Evolutionary conservation across 2,329 filamentous ascomycete genomes (phyloP), one percentile per base, ranked within the genome.

Genomic region (Zymoseptoria tritici): DNA sequence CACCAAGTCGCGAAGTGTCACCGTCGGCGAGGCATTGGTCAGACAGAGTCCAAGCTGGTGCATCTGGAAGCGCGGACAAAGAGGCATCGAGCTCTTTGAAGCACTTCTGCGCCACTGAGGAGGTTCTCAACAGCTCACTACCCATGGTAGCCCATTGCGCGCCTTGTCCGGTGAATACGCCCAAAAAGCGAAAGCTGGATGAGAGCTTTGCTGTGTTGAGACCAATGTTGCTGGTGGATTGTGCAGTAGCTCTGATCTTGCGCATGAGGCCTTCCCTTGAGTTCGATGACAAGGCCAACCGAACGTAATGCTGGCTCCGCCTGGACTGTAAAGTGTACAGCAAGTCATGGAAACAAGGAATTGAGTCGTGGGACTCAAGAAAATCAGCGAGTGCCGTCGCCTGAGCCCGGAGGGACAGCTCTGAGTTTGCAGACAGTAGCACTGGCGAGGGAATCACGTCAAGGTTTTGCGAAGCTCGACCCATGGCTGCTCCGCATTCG

Each of bases 1-100:
- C 62, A 21, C 49, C 9, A 22, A 66, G 51, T 8, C 64, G 62
- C 4, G 29, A 71, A 61, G 68, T 58, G 2, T 3, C 80, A 63
- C 0, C 73, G 79, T 5, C 84, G 73, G 62, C 83, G 80, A 4
- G 83, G 52, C 73, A 66, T 57, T 72, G 70, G 6, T 65, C 61
- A 7, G 64, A 26, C 2, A 74, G 62, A 16, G 71, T 68, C 70
- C 71, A 75, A 4, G 31, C 11, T 2, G 66, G 64, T 9, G 55
- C 53, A 52, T 63, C 61, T 7, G 60, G 59, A 5, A 66, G 58
- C 13, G 57, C 31, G 7, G 9, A 26, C 21, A 63, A 58, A 42
- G 63, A 53, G 19, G 55, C 42, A 21, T 66, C 61, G 52, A 64
- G 63, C 21, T 54, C 31, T 21, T 61, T 24, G 7, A 71, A 57